phyloP scores from a whole-genome alignment of 1,284 basidiomycete species.

The Ustilago vetiveriae region DNA sequence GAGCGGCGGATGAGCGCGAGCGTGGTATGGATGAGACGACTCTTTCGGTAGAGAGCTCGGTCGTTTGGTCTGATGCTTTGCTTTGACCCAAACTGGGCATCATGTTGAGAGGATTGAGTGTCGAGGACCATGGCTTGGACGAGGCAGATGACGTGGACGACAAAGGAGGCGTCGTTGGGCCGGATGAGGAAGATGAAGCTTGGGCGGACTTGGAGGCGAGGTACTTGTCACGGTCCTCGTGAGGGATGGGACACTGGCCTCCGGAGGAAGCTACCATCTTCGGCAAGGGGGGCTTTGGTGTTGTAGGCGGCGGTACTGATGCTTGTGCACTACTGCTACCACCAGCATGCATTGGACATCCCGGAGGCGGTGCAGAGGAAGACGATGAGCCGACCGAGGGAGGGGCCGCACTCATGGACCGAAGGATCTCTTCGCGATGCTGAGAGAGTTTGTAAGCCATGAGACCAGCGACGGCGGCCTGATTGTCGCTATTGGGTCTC shows the following conservation, averaged over 20 bases:
- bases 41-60: constrained; percentile 78
- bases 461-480: constrained; percentile 49
- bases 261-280: constrained; percentile 41
- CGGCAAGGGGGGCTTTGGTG: constrained; percentile 15
- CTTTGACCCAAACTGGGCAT: constrained; percentile 84
- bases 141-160: constrained; percentile 23
- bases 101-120: constrained; percentile 82
- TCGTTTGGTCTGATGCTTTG: constrained; percentile 73
- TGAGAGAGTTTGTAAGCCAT: constrained; percentile 48
- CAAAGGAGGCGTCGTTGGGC: constrained; percentile 20
- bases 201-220: constrained; percentile 28
- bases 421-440: constrained; percentile 37
- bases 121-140: constrained; percentile 42
- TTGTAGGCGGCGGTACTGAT: constrained; percentile 1
- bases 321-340: constrained; percentile 6
- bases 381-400: constrained; percentile 13
- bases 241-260: constrained; percentile 47
- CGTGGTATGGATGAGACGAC: constrained; percentile 87
- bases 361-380: constrained; percentile 36
- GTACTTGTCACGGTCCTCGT: constrained; percentile 45
- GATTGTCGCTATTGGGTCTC: constrained; percentile 36
- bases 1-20: constrained; percentile 68
- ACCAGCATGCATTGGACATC: constrained; percentile 55
- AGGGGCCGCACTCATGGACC: constrained; percentile 14
- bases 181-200: not conserved